phyloP scores from a whole-genome alignment of 139 green algal species.

The Astrephomene gubernaculifera region DNA sequence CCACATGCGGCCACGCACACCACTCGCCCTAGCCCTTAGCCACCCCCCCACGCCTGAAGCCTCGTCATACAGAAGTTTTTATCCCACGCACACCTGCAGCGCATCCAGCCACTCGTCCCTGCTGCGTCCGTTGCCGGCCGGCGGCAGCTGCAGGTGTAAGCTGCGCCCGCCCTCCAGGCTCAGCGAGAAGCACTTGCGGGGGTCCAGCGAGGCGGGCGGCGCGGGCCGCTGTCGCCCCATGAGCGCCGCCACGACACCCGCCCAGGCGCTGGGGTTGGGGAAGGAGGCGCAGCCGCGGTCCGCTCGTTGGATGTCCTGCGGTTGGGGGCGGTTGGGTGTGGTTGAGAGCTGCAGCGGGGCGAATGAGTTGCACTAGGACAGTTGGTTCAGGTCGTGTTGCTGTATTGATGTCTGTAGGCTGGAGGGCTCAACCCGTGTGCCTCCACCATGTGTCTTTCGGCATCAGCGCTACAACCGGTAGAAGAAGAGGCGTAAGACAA shows the following conservation, averaged over 20 bases:
- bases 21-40: no score
- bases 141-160: constrained; percentile 41
- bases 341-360: no score
- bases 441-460: no score
- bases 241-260: neutral
- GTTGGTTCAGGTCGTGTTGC: no score
- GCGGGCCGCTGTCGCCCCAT: neutral
- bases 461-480: no score
- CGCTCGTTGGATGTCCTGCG: constrained; percentile 14
- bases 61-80: no score
- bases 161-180: constrained; percentile 6
- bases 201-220: neutral
- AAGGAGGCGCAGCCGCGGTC: constrained; percentile 1
- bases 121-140: constrained; percentile 34
- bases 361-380: no score
- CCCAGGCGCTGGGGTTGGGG: constrained; percentile 31
- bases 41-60: no score
- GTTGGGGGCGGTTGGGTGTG: neutral
- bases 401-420: no score
- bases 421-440: no score
- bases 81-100: neutral
- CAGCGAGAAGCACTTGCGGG: constrained; percentile 20
- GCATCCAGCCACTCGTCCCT: constrained; percentile 45
- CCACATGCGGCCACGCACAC: no score
- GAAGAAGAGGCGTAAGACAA: no score